Evolutionary conservation across 139 green algal genomes (phyloP).

Genomic region (Coccomyxa sp.): DNA sequence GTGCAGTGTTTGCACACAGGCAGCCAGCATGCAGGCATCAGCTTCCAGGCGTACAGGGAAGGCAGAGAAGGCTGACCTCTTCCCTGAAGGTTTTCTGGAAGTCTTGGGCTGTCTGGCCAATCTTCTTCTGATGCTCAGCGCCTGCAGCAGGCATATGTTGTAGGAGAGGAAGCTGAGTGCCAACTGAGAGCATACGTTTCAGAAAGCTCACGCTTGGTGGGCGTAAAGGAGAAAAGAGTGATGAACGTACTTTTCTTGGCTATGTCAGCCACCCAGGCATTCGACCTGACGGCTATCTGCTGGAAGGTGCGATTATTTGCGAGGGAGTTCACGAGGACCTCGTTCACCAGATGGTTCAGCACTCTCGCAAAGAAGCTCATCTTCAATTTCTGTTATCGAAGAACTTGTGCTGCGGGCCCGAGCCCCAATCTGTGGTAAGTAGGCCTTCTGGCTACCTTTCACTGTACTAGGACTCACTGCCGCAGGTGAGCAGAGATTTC

Average conservation of each 20-base stretch:
- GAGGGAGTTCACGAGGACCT: constrained; percentile 63
- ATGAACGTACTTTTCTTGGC: constrained; percentile 48
- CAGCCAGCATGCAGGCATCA: neutral
- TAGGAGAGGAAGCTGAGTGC: no score
- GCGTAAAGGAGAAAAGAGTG: no score
- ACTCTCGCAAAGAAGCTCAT: constrained; percentile 65
- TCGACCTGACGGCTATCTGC: constrained; percentile 60
- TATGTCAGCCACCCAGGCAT: constrained; percentile 36
- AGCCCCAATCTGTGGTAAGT: no score
- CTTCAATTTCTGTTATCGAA: neutral
- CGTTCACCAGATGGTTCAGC: constrained; percentile 58
- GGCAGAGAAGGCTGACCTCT: constrained; percentile 28
- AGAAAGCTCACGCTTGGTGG: no score
- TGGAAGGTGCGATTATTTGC: constrained; percentile 65
- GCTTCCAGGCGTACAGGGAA: neutral
- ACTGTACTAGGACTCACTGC: no score
- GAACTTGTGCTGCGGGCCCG: neutral
- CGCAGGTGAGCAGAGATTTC: no score
- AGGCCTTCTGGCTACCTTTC: no score
- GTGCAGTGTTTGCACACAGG: neutral
- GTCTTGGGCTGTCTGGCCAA: constrained; percentile 25
- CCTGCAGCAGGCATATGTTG: neutral
- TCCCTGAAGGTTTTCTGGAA: constrained; percentile 41
- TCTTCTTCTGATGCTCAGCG: constrained; percentile 13
- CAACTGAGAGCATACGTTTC: no score